Base-by-base conservation (phyloP, 2,329 filamentous ascomycete species). In the Botrytis tulipae region DNA sequence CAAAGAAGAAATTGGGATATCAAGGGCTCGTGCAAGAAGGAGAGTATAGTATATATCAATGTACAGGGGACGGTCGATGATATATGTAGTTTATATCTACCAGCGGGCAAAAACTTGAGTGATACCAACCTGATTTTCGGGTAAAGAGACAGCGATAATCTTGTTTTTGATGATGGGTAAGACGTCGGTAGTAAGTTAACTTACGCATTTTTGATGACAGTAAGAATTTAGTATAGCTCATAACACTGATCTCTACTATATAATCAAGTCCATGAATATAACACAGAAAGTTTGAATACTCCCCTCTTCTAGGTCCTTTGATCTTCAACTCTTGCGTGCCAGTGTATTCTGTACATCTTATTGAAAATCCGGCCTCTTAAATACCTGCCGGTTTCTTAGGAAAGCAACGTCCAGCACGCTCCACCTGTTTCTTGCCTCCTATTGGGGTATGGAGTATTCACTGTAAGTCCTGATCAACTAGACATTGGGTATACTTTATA, bases 171-270 rank as follows among this genome's bases (percentile, higher is more conserved):
- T 7, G 8, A 7, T 2, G 48, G 12, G 25, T 1, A 4, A n/a
- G 5, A 16, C 0, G 12, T n/a, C 14, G 25, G 25, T 0, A 51
- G 1, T 7, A 3, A n/a, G 12, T 16, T 7, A 1, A 0, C 1
- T 0, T n/a, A 16, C 5, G 2, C 14, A 16, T n/a, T 14, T 16
- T 0, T n/a, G 6, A n/a, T n/a, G 5, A 0, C 25, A 16, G 1
- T 54, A n/a, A 7, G 10, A 54, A 54, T 1, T n/a, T 3, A 16
- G 12, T 6, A 54, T 7, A 7, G 48, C 6, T 16, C 2, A 16
- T n/a, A 5, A 7, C 1, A 7, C 5, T n/a, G 12, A 0, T 6
- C 46, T 25, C 22, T 51, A 14, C 9, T 4, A 51, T 51, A 14
- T n/a, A 4, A 14, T 51, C 16, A 12, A 51, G 46, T 51, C 12